Base-by-base conservation (phyloP, 2,329 filamentous ascomycete genomes). In the Endoconidiophora laricicola region DNA sequence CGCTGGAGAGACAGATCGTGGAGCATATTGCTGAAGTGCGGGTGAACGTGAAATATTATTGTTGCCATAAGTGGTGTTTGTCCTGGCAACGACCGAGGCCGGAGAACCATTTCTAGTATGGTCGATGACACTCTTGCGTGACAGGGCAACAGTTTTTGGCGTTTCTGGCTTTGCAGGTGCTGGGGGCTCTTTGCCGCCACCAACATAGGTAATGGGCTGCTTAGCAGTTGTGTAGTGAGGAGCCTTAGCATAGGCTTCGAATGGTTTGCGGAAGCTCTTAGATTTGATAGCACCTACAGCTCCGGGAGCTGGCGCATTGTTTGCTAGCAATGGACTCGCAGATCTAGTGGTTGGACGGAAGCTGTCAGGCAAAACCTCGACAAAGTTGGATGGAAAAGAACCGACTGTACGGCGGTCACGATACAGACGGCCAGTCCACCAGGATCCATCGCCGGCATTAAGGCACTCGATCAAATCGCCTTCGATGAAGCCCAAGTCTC, bases 381-480 rank as follows among this genome's bases (percentile, higher is more conserved):
- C 91, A 61, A 98, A 98, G 67, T 98, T 98, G 60, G 88, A 95
- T 0, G 91, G 91, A 60, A 98, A 98, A 18, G 91, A 72, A 49
- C 91, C 91, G 59, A 95, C 81, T 60, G 90, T 87, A 60, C 88
- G 79, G 63, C 84, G 82, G 66, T 98, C 91, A 58, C 91, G 79
- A 61, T 81, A 85, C 61, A 98, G 68, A 55, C 90, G 79, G 44
- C 91, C 91, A 67, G 88, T 94, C 91, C 91, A 98, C 91, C 91
- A 98, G 44, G 86, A 88, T 48, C 91, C 91, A 67, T 98, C 91
- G 55, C 91, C 91, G 18, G 91, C 91, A 63, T 98, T 98, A 48
- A 98, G 73, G 61, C 90, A 95, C 75, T 98, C 91, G 63, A 98
- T 98, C 57, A 98, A 67, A 66, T 98, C 91, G 56, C 91, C 91